Conservation (phyloP, 495 filamentous ascomycete genomes). For the Penicillium fimorum region DNA sequence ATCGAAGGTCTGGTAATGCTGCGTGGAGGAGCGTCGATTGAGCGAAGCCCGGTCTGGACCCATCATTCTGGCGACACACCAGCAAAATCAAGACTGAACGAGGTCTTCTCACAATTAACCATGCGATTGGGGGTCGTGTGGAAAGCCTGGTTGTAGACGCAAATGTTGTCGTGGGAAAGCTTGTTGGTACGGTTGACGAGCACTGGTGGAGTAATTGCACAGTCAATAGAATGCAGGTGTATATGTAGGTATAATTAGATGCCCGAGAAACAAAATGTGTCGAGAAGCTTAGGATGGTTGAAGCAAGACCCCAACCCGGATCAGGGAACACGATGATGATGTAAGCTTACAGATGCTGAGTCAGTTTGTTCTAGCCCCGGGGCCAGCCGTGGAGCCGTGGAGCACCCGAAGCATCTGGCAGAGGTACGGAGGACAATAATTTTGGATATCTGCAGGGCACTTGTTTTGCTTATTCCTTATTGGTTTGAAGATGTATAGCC, state of each 20-base stretch:
- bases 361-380: not conserved
- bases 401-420: not conserved
- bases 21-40: conserved; percentile 63
- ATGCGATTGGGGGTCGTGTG: conserved; percentile 15
- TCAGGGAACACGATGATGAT: conserved; percentile 10
- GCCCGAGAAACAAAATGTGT: not conserved
- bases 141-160: conserved; percentile 10
- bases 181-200: not conserved
- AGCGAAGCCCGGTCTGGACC: conserved; percentile 40
- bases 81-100: conserved; percentile 1
- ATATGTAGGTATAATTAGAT: not conserved
- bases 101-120: conserved; percentile 4
- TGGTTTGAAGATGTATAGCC: not conserved
- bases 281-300: not conserved
- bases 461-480: not conserved
- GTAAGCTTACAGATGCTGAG: conserved; percentile 16
- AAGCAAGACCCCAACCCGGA: conserved; percentile 3
- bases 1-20: conserved; percentile 93
- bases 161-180: conserved; percentile 14
- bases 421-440: conserved; percentile 3
- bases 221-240: not conserved
- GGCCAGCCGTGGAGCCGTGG: not conserved
- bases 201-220: not conserved
- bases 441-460: not conserved
- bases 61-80: conserved; percentile 27